A percentile compares a stretch with the other conserved stretches of the same genome.
phyloP scores from a whole-genome alignment of 495 filamentous ascomycete species.

The Neurospora sp. region DNA sequence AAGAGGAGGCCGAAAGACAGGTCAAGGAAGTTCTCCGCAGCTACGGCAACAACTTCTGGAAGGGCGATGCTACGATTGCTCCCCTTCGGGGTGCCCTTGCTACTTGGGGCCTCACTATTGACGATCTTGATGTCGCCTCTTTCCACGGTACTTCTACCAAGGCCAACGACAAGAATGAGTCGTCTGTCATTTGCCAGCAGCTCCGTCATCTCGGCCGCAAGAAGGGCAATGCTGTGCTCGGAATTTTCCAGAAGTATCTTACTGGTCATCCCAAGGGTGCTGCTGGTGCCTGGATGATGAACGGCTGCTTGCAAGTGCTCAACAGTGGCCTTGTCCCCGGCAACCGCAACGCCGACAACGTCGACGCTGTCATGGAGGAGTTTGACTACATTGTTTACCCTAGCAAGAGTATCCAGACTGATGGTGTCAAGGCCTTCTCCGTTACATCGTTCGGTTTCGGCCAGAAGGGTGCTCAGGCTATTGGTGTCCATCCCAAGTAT shows the following conservation, averaged over 20 bases:
- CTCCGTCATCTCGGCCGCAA: conserved; percentile 86
- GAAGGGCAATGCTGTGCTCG: conserved; percentile 91
- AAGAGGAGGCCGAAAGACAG: conserved; percentile 80
- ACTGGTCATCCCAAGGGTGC: conserved; percentile 99
- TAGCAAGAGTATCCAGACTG: conserved; percentile 89
- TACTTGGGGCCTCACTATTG: conserved; percentile 95
- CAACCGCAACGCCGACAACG: conserved; percentile 96
- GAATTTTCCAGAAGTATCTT: conserved; percentile 99
- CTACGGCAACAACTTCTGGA: conserved; percentile 98
- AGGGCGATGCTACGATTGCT: conserved; percentile 83
- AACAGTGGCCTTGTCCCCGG: conserved; percentile 90
- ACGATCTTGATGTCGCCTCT: conserved; percentile 88
- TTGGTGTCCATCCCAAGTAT: conserved; percentile 94
- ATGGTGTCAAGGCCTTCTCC: conserved; percentile 95
- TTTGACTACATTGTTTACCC: conserved; percentile 98
- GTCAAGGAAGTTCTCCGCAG: conserved; percentile 85
- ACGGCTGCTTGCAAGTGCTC: conserved; percentile 89
- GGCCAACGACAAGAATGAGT: conserved; percentile 99
- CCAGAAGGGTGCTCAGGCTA: conserved; percentile 95
- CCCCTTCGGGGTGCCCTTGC: conserved; percentile 90
- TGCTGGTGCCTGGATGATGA: conserved; percentile 99
- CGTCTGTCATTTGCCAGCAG: conserved; percentile 94
- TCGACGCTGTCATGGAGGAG: conserved; percentile 90
- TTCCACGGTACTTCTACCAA: conserved; percentile 99
- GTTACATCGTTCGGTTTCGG: conserved; percentile 99